phyloP scores from a whole-genome alignment of 2,329 filamentous ascomycete species.

The Fusarium tricinctum region DNA sequence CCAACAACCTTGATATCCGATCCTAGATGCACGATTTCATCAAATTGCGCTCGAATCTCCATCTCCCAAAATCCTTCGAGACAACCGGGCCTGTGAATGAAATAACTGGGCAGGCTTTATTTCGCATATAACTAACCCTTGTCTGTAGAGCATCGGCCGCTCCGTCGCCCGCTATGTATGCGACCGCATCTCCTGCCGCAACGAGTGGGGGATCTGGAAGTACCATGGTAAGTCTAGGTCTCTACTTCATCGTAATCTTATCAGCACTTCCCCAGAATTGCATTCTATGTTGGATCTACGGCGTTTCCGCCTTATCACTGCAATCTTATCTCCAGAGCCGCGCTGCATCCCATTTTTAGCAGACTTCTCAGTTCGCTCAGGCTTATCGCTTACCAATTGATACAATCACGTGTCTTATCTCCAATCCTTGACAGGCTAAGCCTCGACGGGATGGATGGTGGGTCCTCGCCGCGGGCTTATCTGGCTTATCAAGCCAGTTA shows the following conservation, averaged over 20 bases:
- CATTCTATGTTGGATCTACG: conserved; percentile 14
- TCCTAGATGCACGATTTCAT: not conserved
- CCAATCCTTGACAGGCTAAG: conserved; percentile 40
- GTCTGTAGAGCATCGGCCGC: conserved; percentile 39
- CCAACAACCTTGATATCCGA: conserved; percentile 5
- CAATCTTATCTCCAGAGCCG: conserved; percentile 27
- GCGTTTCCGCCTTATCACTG: conserved; percentile 16
- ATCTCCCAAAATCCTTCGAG: not conserved
- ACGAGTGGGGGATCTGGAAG: conserved; percentile 57
- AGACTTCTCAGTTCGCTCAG: conserved; percentile 7
- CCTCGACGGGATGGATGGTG: conserved; percentile 36
- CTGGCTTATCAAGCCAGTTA: conserved; percentile 56
- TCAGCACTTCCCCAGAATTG: conserved; percentile 13
- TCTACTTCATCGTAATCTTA: conserved; percentile 28
- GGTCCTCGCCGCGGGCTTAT: conserved; percentile 48
- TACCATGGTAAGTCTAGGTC: conserved; percentile 56
- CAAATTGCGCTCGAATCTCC: conserved; percentile 3
- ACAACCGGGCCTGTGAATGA: not conserved
- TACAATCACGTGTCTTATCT: conserved; percentile 53
- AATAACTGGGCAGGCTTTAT: not conserved
- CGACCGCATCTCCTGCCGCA: conserved; percentile 57
- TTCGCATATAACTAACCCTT: conserved; percentile 39
- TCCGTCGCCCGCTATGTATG: conserved; percentile 47
- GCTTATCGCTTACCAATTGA: conserved; percentile 44
- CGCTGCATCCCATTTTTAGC: conserved; percentile 28